Percentiles rank a stretch among this genome's conserved stretches.
Conservation (phyloP, 805 yeast species). For the Sugiyamaella chiloensis region DNA sequence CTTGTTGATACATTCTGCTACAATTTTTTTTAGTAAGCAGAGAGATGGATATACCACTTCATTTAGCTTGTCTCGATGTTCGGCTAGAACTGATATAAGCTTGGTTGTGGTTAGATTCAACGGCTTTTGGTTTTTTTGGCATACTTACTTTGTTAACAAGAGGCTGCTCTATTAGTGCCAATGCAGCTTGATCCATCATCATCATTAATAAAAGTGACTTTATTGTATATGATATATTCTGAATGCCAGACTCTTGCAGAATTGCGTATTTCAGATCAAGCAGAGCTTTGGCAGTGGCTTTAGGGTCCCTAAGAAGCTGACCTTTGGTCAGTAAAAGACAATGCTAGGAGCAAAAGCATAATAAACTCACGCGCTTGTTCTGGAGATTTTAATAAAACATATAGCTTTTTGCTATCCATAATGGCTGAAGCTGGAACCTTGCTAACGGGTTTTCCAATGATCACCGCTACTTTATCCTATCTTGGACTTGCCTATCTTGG, state of each 20-base stretch:
- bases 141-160: constrained; percentile 19
- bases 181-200: constrained; percentile 18
- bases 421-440: not conserved
- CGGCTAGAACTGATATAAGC: constrained; percentile 9
- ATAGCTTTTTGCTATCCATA: constrained; percentile 20
- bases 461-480: not conserved
- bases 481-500: not conserved
- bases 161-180: constrained; percentile 24
- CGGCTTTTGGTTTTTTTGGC: not conserved
- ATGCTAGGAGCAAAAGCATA: constrained; percentile 20
- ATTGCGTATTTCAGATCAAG: constrained; percentile 25
- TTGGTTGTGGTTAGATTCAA: not conserved
- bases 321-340: constrained; percentile 11
- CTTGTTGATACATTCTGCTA: not conserved
- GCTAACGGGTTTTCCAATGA: not conserved
- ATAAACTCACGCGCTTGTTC: constrained; percentile 17
- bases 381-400: constrained; percentile 18
- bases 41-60: not conserved
- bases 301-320: constrained; percentile 22
- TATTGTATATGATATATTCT: constrained; percentile 15
- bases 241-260: constrained; percentile 20
- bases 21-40: not conserved
- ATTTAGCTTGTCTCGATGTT: not conserved
- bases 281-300: constrained; percentile 23
- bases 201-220: constrained; percentile 18